Conservation (phyloP, 805 yeast genomes). For the Saccharomycopsis oosterbeekiorum region DNA sequence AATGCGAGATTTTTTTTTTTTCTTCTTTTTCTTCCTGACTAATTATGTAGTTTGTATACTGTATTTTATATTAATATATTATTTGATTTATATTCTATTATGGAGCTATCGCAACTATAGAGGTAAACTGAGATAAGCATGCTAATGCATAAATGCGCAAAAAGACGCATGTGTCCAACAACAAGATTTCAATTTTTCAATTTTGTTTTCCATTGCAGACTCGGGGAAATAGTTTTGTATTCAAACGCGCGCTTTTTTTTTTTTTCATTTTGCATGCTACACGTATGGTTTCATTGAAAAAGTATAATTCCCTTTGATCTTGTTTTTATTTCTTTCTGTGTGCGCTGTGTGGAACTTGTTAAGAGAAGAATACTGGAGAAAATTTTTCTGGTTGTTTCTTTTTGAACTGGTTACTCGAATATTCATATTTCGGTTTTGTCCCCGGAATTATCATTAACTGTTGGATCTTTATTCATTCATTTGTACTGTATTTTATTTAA, state of each 20-base stretch:
- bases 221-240: neutral
- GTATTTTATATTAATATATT: neutral
- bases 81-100: neutral
- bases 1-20: neutral
- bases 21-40: neutral
- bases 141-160: neutral
- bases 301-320: neutral
- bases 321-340: neutral
- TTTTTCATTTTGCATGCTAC: neutral
- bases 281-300: neutral
- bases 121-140: neutral
- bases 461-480: neutral
- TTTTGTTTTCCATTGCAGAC: no score
- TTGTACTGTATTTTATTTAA: neutral
- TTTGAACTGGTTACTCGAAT: neutral
- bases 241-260: neutral
- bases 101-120: no score
- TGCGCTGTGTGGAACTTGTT: neutral
- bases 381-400: conserved; percentile 1
- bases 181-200: neutral
- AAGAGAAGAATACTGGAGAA: neutral
- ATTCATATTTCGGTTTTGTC: neutral
- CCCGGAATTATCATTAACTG: neutral
- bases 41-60: neutral
- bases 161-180: neutral